A percentile compares a stretch with the other conserved stretches of the same genome.
These are phyloP conservation scores for Plasmodium yoelii DNA, from an alignment of 169 alveolate species.

Conservation along the genomic window DNA sequence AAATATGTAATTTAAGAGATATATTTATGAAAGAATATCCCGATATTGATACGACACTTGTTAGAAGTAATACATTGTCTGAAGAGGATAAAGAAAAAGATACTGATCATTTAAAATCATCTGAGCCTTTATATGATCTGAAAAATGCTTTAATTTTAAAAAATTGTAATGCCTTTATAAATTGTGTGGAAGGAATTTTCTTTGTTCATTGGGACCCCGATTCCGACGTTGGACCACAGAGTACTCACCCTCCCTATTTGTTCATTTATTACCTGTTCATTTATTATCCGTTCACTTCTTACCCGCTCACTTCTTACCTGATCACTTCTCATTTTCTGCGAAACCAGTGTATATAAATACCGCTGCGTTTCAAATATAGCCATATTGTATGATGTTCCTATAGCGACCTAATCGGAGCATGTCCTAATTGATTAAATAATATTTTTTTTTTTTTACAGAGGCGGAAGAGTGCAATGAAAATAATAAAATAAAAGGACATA, in stretches of 20 bases:
- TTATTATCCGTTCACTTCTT: too few species aligned
- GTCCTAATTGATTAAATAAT: too few species aligned
- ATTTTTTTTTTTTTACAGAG: too few species aligned
- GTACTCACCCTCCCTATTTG: neutral
- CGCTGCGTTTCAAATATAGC: too few species aligned
- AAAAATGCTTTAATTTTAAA: conserved; percentile 34
- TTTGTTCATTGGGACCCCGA: conserved; percentile 62
- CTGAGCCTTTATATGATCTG: conserved; percentile 60
- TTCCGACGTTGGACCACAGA: conserved; percentile 38
- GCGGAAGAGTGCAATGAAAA: conserved; percentile 43
- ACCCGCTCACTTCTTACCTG: too few species aligned
- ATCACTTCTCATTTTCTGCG: too few species aligned
- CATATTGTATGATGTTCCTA: too few species aligned
- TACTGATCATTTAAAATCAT: neutral
- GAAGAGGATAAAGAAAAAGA: conserved; percentile 9
- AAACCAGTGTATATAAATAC: too few species aligned
- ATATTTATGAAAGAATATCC: conserved; percentile 21
- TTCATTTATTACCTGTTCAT: too few species aligned
- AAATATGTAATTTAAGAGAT: conserved; percentile 46
- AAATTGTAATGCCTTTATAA: conserved; percentile 63
- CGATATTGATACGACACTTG: conserved; percentile 37
- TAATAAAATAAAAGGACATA: conserved; percentile 19
- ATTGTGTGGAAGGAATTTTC: conserved; percentile 62
- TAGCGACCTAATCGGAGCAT: too few species aligned
- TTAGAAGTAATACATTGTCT: neutral